These are phyloP conservation scores for Huntiella abstrusa DNA, from an alignment of 2,329 filamentous ascomycete genomes.

Conservation along the genomic window DNA sequence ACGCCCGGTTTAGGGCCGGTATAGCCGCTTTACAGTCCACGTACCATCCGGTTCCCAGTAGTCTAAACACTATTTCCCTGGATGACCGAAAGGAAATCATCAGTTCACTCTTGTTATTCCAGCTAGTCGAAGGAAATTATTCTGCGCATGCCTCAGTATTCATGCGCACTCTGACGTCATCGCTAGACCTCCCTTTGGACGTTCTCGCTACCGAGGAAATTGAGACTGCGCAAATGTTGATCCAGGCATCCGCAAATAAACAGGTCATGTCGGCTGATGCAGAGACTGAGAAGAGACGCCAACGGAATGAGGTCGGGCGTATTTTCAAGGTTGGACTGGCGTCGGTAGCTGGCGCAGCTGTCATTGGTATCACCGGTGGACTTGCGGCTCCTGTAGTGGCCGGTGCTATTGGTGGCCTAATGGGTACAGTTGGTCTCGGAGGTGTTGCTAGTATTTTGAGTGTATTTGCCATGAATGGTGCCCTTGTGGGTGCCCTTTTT, in stretches of 20 bases:
- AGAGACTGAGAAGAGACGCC: slow-evolving; percentile 53
- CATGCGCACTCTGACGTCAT: slow-evolving; percentile 47
- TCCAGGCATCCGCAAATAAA: slow-evolving; percentile 40
- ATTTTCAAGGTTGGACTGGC: slow-evolving; percentile 87
- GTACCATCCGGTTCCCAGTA: slow-evolving; percentile 33
- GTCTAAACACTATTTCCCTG: slow-evolving; percentile 36
- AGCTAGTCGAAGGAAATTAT: slow-evolving; percentile 57
- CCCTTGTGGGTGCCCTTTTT: slow-evolving; percentile 72
- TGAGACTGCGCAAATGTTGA: slow-evolving; percentile 55
- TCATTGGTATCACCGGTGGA: slow-evolving; percentile 83
- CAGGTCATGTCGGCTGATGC: slow-evolving; percentile 50
- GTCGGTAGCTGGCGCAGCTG: slow-evolving; percentile 67
- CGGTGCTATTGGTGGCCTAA: slow-evolving; percentile 62
- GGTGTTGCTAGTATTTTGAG: slow-evolving; percentile 75
- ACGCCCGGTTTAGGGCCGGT: slow-evolving; percentile 17
- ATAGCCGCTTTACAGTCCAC: slow-evolving; percentile 28
- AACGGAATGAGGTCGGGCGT: slow-evolving; percentile 49
- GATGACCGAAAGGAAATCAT: slow-evolving; percentile 44
- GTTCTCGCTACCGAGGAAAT: slow-evolving; percentile 51
- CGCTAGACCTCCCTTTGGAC: slow-evolving; percentile 41
- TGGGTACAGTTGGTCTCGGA: slow-evolving; percentile 70
- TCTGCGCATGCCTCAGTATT: slow-evolving; percentile 53
- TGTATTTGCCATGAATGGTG: slow-evolving; percentile 67
- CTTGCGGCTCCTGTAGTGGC: slow-evolving; percentile 79
- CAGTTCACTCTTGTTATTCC: slow-evolving; percentile 49